Evolutionary conservation across 768 basidiomycete genomes (phyloP).

Genomic region (Calocera cornea): DNA sequence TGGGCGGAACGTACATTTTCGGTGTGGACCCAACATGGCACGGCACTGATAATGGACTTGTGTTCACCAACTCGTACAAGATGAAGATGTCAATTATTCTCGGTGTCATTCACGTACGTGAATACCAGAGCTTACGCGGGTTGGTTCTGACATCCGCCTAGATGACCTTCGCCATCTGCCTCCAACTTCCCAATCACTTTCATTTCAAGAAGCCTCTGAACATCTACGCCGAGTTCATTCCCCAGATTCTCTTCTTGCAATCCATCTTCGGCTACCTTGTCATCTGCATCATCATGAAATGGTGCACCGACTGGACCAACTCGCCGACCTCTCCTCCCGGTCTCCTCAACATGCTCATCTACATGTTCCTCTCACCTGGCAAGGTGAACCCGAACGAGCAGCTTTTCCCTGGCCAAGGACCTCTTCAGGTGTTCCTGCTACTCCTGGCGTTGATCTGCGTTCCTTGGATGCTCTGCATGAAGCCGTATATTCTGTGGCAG

Average conservation of each 20-base stretch:
- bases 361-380: slow-evolving; percentile 90
- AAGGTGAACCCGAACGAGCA: slow-evolving; percentile 50
- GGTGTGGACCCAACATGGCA: slow-evolving; percentile 95
- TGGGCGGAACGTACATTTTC: slow-evolving; percentile 72
- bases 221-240: slow-evolving; percentile 90
- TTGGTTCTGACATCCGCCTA: slow-evolving; percentile 23
- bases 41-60: slow-evolving; percentile 74
- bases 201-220: slow-evolving; percentile 78
- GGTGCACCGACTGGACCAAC: slow-evolving; percentile 82
- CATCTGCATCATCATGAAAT: slow-evolving; percentile 91
- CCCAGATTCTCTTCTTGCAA: slow-evolving; percentile 93
- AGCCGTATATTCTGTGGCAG: slow-evolving; percentile 84
- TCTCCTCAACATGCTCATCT: slow-evolving; percentile 87
- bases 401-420: slow-evolving; percentile 77
- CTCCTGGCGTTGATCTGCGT: slow-evolving; percentile 74
- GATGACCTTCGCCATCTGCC: slow-evolving; percentile 98
- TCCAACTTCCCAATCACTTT: slow-evolving; percentile 91
- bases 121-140: slow-evolving; percentile 5
- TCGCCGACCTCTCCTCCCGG: slow-evolving; percentile 64
- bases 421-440: slow-evolving; percentile 67
- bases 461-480: slow-evolving; percentile 84
- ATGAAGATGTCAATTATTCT: slow-evolving; percentile 99
- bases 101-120: slow-evolving; percentile 84
- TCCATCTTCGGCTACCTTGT: slow-evolving; percentile 96
- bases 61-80: slow-evolving; percentile 98